Percentiles rank a stretch among this genome's conserved stretches.
phyloP scores from a whole-genome alignment of 1,139 yeast species.

The Blastobotrys aristatus region DNA sequence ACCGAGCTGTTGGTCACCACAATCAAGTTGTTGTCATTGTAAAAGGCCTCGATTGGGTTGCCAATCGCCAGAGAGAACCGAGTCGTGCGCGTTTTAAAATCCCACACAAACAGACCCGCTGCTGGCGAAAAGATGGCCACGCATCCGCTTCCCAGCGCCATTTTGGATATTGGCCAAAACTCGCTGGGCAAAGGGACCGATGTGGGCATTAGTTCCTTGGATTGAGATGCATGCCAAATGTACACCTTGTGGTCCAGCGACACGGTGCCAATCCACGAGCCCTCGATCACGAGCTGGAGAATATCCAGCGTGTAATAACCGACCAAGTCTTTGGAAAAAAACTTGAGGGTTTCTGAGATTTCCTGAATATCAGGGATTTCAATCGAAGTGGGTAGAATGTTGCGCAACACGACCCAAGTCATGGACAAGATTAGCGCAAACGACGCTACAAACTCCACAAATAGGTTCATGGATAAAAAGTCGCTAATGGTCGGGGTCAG shows the following conservation, averaged over 20 bases:
- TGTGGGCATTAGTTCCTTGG: conserved; percentile 27
- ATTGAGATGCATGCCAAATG: conserved; percentile 66
- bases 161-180: conserved; percentile 64
- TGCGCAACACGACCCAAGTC: conserved; percentile 37
- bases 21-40: conserved; percentile 17
- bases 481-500: conserved; percentile 12
- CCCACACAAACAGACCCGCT: conserved; percentile 19
- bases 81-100: conserved; percentile 15
- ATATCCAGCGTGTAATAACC: conserved; percentile 61
- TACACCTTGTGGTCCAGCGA: conserved; percentile 68
- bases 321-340: conserved; percentile 49
- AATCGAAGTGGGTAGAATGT: conserved; percentile 25
- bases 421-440: conserved; percentile 40
- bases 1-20: conserved; percentile 21
- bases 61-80: conserved; percentile 13
- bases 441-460: conserved; percentile 40
- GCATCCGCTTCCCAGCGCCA: conserved; percentile 57
- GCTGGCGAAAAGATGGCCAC: conserved; percentile 51
- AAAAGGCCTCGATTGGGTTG: conserved; percentile 22
- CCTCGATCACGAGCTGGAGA: conserved; percentile 47
- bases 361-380: conserved; percentile 16
- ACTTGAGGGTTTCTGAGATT: conserved; percentile 21
- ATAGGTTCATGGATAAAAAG: conserved; percentile 11
- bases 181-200: conserved; percentile 39
- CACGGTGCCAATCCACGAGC: conserved; percentile 58